Base-by-base conservation (phyloP, 768 basidiomycete species). In the Mrakia blollopis region DNA sequence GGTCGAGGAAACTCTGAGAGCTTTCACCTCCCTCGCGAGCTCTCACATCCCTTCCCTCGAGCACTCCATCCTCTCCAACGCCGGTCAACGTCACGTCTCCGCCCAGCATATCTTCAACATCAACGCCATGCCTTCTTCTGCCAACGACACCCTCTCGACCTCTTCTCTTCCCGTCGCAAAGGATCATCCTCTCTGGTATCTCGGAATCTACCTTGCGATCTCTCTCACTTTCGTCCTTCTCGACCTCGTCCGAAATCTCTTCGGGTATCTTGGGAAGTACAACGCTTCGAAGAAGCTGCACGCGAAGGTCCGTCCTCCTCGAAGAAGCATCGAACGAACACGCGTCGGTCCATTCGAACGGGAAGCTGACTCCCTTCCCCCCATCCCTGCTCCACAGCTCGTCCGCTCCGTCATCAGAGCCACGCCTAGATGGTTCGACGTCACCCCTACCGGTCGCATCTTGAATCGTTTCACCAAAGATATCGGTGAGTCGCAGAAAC, bases 381-480 rank as follows among this genome's bases (percentile, higher is more conserved):
- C n/a, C 28, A 6, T 35, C 16, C 21, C n/a, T 32, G 13, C 47
- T 30, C 44, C 21, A 11, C 25, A 71, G 71, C 83, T 94, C 41
- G 83, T 94, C 72, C 87, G 86, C 9, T 87, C 87, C 0, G 91
- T 94, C 18, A 89, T 93, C 23, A 86, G 89, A 25, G 92, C 92
- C 9, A 93, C 93, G 9, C 92, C 94, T 87, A 87, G 92, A 39
- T 82, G 79, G 80, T 81, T 81, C 80, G 92, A 93, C 81, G 89
- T 89, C 0, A 93, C 92, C 0, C 92, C 92, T 0, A 89, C 91
- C 83, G 92, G 91, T 86, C 80, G 68, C 47, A 39, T 68, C 1
- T 11, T 7, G 7, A 68, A 68, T 25, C 39, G 65, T 2, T 35
- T 68, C 37, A 68, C 37, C 16, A 68, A 25, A 1, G 65, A 68